Conservation (phyloP, 768 basidiomycete genomes). For the Rhizopogon salebrosus region DNA sequence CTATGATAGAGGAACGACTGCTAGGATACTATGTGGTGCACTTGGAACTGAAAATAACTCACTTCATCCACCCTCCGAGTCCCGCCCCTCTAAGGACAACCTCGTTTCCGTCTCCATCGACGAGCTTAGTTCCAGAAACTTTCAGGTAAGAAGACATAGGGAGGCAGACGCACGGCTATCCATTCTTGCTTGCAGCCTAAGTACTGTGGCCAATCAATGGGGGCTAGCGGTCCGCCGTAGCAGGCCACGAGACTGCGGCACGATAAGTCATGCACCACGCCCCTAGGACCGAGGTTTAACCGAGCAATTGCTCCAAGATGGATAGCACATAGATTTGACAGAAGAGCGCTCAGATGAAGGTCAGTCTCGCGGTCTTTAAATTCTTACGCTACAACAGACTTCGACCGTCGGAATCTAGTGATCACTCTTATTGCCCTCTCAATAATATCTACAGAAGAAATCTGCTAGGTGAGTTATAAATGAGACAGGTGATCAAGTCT, state of each 20-base stretch:
- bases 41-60: constrained; percentile 27
- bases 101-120: constrained; percentile 51
- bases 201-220: constrained; percentile 1
- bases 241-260: constrained; percentile 1
- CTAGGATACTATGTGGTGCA: constrained; percentile 1
- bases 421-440: neutral
- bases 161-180: neutral
- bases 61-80: constrained; percentile 88
- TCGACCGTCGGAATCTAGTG: neutral
- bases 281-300: constrained; percentile 15
- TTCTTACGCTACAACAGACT: no score
- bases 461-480: constrained; percentile 3
- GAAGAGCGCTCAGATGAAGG: neutral
- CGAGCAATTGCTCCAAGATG: constrained; percentile 2
- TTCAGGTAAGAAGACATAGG: constrained; percentile 39
- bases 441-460: constrained; percentile 19
- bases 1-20: constrained; percentile 24
- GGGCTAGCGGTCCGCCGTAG: neutral
- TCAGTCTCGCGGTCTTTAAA: neutral
- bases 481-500: constrained; percentile 10
- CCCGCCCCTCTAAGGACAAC: constrained; percentile 68
- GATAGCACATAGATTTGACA: neutral
- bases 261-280: neutral
- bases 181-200: neutral
- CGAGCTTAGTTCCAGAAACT: constrained; percentile 55